Evolutionary conservation across 2,329 filamentous ascomycete genomes (phyloP), one percentile per base, ranked within the genome.

Genomic region (Diplodia mutila): DNA sequence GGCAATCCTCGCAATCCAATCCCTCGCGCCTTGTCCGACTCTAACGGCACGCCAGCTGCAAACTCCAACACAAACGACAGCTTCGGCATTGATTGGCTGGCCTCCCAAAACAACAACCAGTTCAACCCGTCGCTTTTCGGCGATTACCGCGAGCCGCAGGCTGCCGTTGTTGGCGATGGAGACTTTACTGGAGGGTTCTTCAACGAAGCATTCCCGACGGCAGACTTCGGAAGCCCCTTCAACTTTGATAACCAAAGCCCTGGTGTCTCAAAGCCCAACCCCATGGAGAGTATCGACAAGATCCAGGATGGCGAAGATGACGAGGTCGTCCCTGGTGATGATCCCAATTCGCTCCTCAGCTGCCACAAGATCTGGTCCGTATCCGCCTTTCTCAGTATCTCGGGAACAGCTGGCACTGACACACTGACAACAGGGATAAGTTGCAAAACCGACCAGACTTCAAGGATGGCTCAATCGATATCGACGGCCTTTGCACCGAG

Each of bases 311-410:
- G 89, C 9, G 88, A 90, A 6, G 91, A 94, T 8, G 90, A 90
- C 42, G 77, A 84, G 49, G 80, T 89, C 69, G 86, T 88, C 18
- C 87, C 87, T 11, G 85, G 82, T 11, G 85, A 86, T 68, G 84
- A 88, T 70, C 83, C 84, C 65, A 83, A 86, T 37, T 84, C 90
- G 72, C 85, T 92, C 75, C 85, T 97, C 73, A 93, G 87, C 69
- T 97, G 94, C 81, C 94, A 91, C 73, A 94, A 95, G 77, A 94
- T 98, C 63, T 98, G 94, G 94, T 97, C 87, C 76, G 91, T 83
- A 14, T 29, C 21, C 32, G 21, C 9, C 12, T 25, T 49, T 29
- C n/a, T 46, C 39, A 14, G 9, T 6, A 25, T 14, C 32, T 18
- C 14, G 6, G 16, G 18, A 29, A 8, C 23, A 25, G 23, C 16